Evolutionary conservation across 352 stramenopile genomes (phyloP).

Genomic region (Aphanomyces invadans): DNA sequence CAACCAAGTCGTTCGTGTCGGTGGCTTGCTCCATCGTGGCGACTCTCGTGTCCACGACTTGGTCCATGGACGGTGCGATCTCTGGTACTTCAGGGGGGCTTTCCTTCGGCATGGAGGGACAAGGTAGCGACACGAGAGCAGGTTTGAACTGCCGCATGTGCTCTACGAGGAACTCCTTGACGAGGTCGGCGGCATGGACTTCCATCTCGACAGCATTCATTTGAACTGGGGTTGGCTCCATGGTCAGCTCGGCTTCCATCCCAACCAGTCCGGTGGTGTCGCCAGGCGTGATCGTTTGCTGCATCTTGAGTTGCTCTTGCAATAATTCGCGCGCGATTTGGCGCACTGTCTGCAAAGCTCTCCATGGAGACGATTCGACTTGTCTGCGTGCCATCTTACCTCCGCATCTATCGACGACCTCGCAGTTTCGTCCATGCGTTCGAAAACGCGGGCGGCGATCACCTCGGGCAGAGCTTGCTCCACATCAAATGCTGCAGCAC

Average conservation of each 20-base stretch:
- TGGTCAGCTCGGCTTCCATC: background rate
- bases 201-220: background rate
- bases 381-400: too few relatives aligned
- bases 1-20: slow-evolving; percentile 16
- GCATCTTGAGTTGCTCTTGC: background rate
- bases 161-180: background rate
- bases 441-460: background rate
- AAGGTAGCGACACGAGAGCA: too few relatives aligned
- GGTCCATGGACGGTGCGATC: background rate
- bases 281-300: too few relatives aligned
- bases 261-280: background rate
- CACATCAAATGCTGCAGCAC: background rate
- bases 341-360: too few relatives aligned
- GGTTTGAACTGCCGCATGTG: background rate
- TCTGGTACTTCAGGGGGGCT: background rate
- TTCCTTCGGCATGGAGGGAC: too few relatives aligned
- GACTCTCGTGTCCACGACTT: background rate
- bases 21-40: slow-evolving; percentile 11
- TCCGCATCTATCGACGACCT: background rate
- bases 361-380: too few relatives aligned
- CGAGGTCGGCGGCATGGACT: background rate
- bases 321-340: slow-evolving; percentile 11
- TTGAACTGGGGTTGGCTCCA: background rate
- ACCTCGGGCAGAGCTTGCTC: background rate
- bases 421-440: background rate